phyloP scores from a whole-genome alignment of 495 filamentous ascomycete genomes.

The Penicillium diatomitis region DNA sequence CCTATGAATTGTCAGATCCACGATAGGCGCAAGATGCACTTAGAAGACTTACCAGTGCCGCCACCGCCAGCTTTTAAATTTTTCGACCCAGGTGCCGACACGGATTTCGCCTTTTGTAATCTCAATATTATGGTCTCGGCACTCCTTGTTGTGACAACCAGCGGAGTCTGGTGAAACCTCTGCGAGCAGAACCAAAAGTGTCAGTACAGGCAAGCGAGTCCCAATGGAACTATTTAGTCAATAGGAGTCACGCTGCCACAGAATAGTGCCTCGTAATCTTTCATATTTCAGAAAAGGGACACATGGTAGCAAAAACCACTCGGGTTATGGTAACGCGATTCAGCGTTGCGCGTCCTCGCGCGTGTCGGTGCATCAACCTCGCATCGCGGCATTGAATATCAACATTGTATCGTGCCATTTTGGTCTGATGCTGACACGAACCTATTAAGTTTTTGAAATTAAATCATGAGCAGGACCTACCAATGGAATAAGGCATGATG shows the following conservation, averaged over 20 bases:
- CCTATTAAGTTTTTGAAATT: too few relatives aligned
- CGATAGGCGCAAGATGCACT: background rate
- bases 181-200: slow-evolving; percentile 24
- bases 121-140: slow-evolving; percentile 54
- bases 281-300: too few relatives aligned
- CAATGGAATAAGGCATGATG: slow-evolving; percentile 13
- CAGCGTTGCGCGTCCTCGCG: background rate
- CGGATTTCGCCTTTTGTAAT: slow-evolving; percentile 71
- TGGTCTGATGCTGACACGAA: too few relatives aligned
- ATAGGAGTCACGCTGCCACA: too few relatives aligned
- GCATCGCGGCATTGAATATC: too few relatives aligned
- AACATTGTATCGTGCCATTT: too few relatives aligned
- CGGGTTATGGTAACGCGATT: background rate
- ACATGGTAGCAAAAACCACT: background rate
- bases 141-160: slow-evolving; percentile 56
- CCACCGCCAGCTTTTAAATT: slow-evolving; percentile 51
- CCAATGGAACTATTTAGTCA: too few relatives aligned
- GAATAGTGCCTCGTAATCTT: too few relatives aligned
- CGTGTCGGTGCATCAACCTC: background rate
- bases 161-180: slow-evolving; percentile 53
- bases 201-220: too few relatives aligned
- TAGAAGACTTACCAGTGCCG: slow-evolving; percentile 61
- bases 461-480: slow-evolving; percentile 6
- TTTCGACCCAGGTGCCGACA: slow-evolving; percentile 56
- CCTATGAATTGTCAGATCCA: slow-evolving; percentile 35